A percentile compares a stretch with the other conserved stretches of the same genome.
Evolutionary conservation across 371 early-diverging fungal species (phyloP).

Genomic region (Mucor sp.): DNA sequence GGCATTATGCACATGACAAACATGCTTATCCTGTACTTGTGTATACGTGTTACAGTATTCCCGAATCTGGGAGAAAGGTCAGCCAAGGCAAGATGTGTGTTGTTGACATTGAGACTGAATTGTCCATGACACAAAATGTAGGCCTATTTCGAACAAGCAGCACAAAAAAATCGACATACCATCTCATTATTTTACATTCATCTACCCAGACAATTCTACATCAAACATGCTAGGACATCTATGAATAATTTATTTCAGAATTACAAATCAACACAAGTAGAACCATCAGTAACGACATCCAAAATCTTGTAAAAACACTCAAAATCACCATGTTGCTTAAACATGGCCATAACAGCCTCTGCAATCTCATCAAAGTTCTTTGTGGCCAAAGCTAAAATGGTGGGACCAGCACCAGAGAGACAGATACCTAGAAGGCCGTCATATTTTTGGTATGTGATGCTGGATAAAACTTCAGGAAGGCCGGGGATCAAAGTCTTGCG

Average conservation of each 20-base stretch:
- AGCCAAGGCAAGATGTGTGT: not conserved
- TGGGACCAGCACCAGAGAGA: conserved; percentile 96
- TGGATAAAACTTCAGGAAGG: conserved; percentile 77
- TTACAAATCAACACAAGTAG: conserved; percentile 38
- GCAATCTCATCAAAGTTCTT: conserved; percentile 80
- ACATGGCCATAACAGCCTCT: conserved; percentile 61
- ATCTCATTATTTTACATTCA: not conserved
- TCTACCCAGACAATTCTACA: not conserved
- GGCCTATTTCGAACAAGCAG: not conserved
- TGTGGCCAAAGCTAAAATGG: conserved; percentile 84
- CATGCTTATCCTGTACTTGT: not conserved
- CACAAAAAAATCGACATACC: not conserved
- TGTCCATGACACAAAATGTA: not conserved
- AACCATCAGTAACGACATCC: conserved; percentile 76
- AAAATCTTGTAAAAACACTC: conserved; percentile 74
- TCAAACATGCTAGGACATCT: not conserved
- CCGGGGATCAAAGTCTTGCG: conserved; percentile 92
- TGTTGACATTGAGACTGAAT: not conserved
- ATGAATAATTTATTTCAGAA: not conserved
- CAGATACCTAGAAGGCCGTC: conserved; percentile 93
- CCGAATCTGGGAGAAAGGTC: not conserved
- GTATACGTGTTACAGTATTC: not conserved
- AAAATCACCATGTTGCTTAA: conserved; percentile 65
- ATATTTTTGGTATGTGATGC: conserved; percentile 70
- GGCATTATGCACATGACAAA: not conserved